Base-by-base conservation (phyloP, 2,329 filamentous ascomycete species). In the Aspergillus sp. region DNA sequence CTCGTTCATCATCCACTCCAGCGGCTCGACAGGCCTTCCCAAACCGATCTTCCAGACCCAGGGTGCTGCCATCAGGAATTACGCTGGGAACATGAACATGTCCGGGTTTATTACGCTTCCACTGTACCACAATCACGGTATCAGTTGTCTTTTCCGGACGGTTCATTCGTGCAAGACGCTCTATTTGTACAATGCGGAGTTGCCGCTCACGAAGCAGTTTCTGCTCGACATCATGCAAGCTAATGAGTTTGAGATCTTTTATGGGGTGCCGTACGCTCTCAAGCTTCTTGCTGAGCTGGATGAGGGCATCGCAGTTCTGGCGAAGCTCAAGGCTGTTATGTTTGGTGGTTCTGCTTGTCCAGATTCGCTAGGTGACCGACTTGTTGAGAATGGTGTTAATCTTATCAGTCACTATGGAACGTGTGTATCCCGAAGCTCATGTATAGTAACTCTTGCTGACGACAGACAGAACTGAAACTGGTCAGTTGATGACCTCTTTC, bases 31-130 rank as follows among this genome's bases (percentile, higher is more conserved):
- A 0, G 81, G 81, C 0, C 67, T 84, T 0, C 82, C 82, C 0
- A 84, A 84, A 51, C 80, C 81, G 0, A 83, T 85, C 41, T 80
- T 74, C 49, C 75, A 81, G 43, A 79, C 75, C 1, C 78, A 85
- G 46, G 60, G 63, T 7, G 70, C 74, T 10, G 74, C 72, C 5
- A 61, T 83, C 7, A 68, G 68, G 7, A 79, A 78, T 45, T 78
- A 74, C 10, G 56, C 60, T 0, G 68, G 66, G 9, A 71, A 70
- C 20, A 71, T 74, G 54, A 68, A 67, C 3, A 63, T 79, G 66
- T 68, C 68, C 19, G 72, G 73, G 0, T 77, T 83, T 48, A 70
- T 80, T 41, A 78, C 80, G 2, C 63, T 81, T 1, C 80, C 82
- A 0, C 62, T 83, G 2, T 84, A 77, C 49, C 81, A 85, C 57